These are phyloP conservation scores for Melanopsichium pennsylvanicum DNA, from an alignment of 1,284 basidiomycete species.

Conservation along the genomic window DNA sequence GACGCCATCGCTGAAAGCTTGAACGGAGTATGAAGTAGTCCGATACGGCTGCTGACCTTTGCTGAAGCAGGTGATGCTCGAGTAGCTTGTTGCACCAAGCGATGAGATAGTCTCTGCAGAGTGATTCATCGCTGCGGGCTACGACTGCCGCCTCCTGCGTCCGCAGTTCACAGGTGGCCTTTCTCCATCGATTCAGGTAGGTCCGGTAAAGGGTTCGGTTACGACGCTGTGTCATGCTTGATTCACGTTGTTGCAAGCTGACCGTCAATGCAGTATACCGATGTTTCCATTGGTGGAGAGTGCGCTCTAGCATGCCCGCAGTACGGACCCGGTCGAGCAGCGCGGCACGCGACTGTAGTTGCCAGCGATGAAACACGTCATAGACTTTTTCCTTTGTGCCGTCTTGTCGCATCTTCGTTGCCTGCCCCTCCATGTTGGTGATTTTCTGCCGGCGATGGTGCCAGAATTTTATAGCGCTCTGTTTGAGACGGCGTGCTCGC, in stretches of 20 bases:
- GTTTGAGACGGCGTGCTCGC: conserved; percentile 30
- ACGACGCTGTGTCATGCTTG: conserved; percentile 6
- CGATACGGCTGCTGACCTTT: conserved; percentile 13
- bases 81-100: conserved; percentile 18
- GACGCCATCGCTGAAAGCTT: conserved; percentile 17
- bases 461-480: conserved; percentile 15
- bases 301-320: conserved; percentile 1
- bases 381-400: neutral
- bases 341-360: conserved; percentile 15
- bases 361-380: conserved; percentile 6
- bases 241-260: conserved; percentile 34
- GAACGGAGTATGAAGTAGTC: conserved; percentile 17
- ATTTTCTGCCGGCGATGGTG: neutral
- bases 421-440: conserved; percentile 4
- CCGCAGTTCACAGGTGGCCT: conserved; percentile 1
- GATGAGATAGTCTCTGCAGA: conserved; percentile 13
- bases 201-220: neutral
- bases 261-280: conserved; percentile 9
- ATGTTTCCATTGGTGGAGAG: conserved; percentile 28
- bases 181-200: conserved; percentile 15
- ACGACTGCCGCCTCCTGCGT: conserved; percentile 1
- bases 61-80: conserved; percentile 5
- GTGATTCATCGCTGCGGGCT: conserved; percentile 4
- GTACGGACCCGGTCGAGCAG: conserved; percentile 18
- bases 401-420: neutral